Evolutionary conservation across 768 basidiomycete genomes (phyloP).

Genomic region (Suillus decipiens): DNA sequence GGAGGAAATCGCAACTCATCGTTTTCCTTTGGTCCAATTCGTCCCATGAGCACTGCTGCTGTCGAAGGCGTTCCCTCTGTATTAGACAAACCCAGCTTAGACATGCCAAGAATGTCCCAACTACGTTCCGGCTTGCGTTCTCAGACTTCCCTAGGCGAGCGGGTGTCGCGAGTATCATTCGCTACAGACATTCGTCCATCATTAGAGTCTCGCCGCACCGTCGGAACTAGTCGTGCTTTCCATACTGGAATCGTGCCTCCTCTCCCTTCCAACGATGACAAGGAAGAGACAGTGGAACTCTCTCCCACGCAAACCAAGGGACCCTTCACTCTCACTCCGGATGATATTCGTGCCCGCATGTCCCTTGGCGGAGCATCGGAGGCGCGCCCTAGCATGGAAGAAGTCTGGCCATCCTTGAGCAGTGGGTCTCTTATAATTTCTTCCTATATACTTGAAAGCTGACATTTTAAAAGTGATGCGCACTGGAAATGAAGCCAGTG

Average conservation of each 20-base stretch:
- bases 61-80: slow-evolving; percentile 41
- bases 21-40: slow-evolving; percentile 62
- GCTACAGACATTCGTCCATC: slow-evolving; percentile 59
- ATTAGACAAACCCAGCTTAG: slow-evolving; percentile 42
- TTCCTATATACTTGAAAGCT: slow-evolving; percentile 9
- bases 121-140: slow-evolving; percentile 58
- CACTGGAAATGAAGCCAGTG: slow-evolving; percentile 42
- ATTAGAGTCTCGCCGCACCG: slow-evolving; percentile 43
- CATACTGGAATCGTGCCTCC: slow-evolving; percentile 43
- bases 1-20: slow-evolving; percentile 42
- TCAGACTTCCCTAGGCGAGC: slow-evolving; percentile 45
- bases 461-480: slow-evolving; percentile 59
- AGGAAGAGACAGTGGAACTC: slow-evolving; percentile 29
- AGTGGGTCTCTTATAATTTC: slow-evolving; percentile 42
- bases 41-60: slow-evolving; percentile 46
- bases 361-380: slow-evolving; percentile 33
- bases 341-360: slow-evolving; percentile 63
- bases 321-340: slow-evolving; percentile 48
- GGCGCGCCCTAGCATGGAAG: slow-evolving; percentile 47
- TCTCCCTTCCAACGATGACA: slow-evolving; percentile 37
- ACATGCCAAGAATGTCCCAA: slow-evolving; percentile 40
- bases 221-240: slow-evolving; percentile 42
- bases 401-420: slow-evolving; percentile 68
- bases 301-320: slow-evolving; percentile 49
- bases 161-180: slow-evolving; percentile 67